Base-by-base conservation (phyloP, 1,284 basidiomycete species). In the Sporisorium sorghi region DNA sequence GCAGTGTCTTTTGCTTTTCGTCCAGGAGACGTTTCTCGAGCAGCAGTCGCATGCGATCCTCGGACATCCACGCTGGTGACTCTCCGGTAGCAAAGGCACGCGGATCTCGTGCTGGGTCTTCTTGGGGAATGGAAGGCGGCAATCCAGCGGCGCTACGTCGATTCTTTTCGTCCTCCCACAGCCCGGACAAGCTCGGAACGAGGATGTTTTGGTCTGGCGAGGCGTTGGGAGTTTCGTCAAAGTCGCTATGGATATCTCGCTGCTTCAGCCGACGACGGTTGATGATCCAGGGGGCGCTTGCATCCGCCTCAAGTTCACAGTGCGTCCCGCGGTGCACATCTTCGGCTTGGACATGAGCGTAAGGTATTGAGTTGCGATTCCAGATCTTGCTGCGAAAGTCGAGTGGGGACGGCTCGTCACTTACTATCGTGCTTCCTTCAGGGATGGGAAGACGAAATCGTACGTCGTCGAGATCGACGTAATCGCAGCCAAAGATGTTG, bases 401-500 rank as follows among this genome's bases (percentile, higher is more conserved):
- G 17, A 60, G 51, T 2, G 60, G 65, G 1, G 60, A 57, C 8
- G 54, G 35, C 1, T 51, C 61, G 24, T 71, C 67, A 2, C 39
- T 47, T 1, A 67, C 68, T 1, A 77, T 33, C 2, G 32, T 33
- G 23, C 56, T 58, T 17, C 65, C 69, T 28, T 86, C 86, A 5
- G 87, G 87, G 0, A 88, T 74, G 7, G 86, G 87, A 30, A 85
- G 83, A 1, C 89, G 83, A 53, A 89, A 88, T n/a, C 79, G 83
- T 5, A 86, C 87, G 12, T 87, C 86, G 17, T 84, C 85, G 3
- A 89, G 78, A 62, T 96, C 90, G 50, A 98, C 87, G 89, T 91
- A 93, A 10, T 92, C 94, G 84, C 96, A 98, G 2, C 96, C 96
- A 80, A 94, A 97, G 35, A 99, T 87, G 66, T 94, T 94, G 85